Conservation (phyloP, 129 eudicot species). For the Pulicaria dysenterica region DNA sequence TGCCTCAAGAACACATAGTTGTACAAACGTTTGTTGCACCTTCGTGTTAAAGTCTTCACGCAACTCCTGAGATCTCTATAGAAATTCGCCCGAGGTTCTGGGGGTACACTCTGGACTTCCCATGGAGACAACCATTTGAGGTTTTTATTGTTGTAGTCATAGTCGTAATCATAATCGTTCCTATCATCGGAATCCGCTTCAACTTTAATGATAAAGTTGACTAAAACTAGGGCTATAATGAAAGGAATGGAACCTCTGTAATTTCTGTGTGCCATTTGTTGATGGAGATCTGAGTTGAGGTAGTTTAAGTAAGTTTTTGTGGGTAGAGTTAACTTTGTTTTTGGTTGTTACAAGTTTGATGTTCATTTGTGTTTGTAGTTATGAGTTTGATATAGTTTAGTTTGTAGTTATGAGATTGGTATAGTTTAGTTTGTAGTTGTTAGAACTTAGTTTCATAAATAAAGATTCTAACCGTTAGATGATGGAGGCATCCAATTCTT, state of each 20-base stretch:
- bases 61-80: slow-evolving; percentile 29
- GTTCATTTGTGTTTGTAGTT: not conserved
- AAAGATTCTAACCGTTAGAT: too few species aligned
- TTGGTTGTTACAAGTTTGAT: slow-evolving; percentile 19
- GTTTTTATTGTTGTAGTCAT: not conserved
- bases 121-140: slow-evolving; percentile 27
- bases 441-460: too few species aligned
- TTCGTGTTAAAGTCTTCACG: slow-evolving; percentile 23
- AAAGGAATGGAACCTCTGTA: slow-evolving; percentile 17
- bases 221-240: slow-evolving; percentile 23
- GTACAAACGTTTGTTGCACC: slow-evolving; percentile 32
- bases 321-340: slow-evolving; percentile 20
- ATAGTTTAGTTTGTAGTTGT: too few species aligned
- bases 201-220: not conserved
- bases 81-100: slow-evolving; percentile 26
- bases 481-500: too few species aligned
- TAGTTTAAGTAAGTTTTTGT: slow-evolving; percentile 12
- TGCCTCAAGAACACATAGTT: slow-evolving; percentile 5
- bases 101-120: slow-evolving; percentile 28
- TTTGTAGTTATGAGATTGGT: too few species aligned
- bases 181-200: not conserved
- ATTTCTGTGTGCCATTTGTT: slow-evolving; percentile 18
- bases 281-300: slow-evolving; percentile 19
- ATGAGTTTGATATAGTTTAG: too few species aligned
- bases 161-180: slow-evolving; percentile 13